Conservation (phyloP, 495 filamentous ascomycete species). For the Aspergillus kassunensis region DNA sequence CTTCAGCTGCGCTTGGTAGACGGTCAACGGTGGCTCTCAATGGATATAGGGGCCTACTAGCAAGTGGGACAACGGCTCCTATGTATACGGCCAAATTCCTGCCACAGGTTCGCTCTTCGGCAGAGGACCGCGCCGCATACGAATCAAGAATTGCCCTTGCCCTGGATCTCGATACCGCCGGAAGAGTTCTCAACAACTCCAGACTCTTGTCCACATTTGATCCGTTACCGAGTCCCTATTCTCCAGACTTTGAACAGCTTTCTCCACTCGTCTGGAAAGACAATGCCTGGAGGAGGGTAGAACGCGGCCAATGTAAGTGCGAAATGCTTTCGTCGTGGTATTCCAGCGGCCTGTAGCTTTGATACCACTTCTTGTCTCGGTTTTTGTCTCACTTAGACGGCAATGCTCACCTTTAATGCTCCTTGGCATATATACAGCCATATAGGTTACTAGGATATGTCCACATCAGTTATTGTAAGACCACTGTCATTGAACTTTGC, state of each 20-base stretch:
- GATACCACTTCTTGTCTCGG: no score
- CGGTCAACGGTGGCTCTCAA: conserved; percentile 48
- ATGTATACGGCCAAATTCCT: conserved; percentile 69
- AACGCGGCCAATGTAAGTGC: conserved; percentile 46
- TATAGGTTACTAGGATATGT: not conserved
- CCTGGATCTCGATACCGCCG: conserved; percentile 70
- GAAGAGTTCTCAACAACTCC: conserved; percentile 51
- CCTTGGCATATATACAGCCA: not conserved
- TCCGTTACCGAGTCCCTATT: conserved; percentile 24
- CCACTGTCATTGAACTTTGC: not conserved
- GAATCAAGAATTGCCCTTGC: conserved; percentile 77
- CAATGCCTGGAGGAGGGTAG: conserved; percentile 54
- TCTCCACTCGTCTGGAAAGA: conserved; percentile 53
- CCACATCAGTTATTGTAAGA: not conserved
- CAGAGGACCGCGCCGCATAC: conserved; percentile 62
- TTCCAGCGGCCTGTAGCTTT: not conserved
- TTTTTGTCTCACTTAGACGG: no score
- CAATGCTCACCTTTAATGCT: not conserved
- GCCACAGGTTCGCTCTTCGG: conserved; percentile 40
- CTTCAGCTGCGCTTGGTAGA: conserved; percentile 45
- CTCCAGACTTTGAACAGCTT: conserved; percentile 29
- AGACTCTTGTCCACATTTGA: conserved; percentile 15
- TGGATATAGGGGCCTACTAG: conserved; percentile 58
- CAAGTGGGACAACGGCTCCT: conserved; percentile 70
- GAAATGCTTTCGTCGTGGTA: not conserved